These are phyloP conservation scores for Fragosphaeria purpurea DNA, from an alignment of 2,329 filamentous ascomycete species.

Conservation along the genomic window DNA sequence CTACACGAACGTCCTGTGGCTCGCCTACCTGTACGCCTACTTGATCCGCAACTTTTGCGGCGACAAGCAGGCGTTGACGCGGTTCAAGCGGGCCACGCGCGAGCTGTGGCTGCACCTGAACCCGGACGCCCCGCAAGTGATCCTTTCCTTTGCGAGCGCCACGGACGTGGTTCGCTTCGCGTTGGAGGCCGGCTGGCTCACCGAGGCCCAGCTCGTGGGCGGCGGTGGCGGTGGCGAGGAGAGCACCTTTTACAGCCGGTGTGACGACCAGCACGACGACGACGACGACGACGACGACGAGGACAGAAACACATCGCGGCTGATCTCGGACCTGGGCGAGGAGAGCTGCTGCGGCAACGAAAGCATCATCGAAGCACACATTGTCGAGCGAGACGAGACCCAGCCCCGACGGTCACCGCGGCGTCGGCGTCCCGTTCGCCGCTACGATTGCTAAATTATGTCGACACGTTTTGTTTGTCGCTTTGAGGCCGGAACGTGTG, in stretches of 20 bases:
- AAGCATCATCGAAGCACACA: constrained; percentile 13
- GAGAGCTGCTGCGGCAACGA: constrained; percentile 1
- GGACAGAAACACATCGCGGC: neutral
- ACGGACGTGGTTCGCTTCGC: constrained; percentile 48
- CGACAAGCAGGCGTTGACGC: constrained; percentile 31
- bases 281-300: neutral
- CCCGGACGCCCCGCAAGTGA: constrained; percentile 35
- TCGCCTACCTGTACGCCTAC: constrained; percentile 51
- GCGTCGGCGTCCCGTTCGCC: constrained; percentile 5
- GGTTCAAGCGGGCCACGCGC: constrained; percentile 37
- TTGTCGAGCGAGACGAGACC: constrained; percentile 10
- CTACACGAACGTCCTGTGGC: constrained; percentile 57
- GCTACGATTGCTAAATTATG: constrained; percentile 1
- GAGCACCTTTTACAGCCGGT: neutral
- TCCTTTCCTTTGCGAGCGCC: constrained; percentile 44
- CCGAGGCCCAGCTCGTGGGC: constrained; percentile 39
- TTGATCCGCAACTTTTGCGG: constrained; percentile 37
- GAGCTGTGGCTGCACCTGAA: constrained; percentile 46
- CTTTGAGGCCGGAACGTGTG: neutral
- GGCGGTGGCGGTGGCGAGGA: neutral
- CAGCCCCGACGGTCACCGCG: constrained; percentile 13
- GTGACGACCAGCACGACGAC: neutral
- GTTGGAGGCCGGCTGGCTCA: constrained; percentile 48
- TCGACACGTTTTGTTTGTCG: no score
- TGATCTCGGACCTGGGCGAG: neutral